Percentiles rank a stretch among this genome's conserved stretches.
Conservation (phyloP, 2,329 filamentous ascomycete genomes). For the Epichloe sibirici region DNA sequence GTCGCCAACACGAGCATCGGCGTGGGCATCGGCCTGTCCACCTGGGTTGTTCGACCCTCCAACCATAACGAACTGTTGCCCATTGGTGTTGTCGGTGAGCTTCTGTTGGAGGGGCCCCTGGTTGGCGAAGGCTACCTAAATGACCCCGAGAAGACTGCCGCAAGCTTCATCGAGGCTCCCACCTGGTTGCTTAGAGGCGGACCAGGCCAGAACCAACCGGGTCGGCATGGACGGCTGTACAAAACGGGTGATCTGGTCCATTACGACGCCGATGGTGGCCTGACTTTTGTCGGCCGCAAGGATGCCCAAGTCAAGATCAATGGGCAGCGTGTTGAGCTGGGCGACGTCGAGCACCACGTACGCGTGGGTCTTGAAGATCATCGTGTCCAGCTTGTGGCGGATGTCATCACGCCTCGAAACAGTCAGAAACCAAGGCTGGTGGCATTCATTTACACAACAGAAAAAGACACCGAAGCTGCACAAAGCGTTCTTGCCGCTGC, state of each 20-base stretch:
- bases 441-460: not conserved
- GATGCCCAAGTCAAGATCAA: conserved; percentile 43
- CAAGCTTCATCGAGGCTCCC: conserved; percentile 29
- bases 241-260: conserved; percentile 34
- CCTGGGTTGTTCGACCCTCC: conserved; percentile 2
- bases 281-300: conserved; percentile 35
- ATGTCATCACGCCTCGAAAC: too few species aligned
- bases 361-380: not conserved
- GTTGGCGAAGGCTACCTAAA: conserved; percentile 38
- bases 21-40: not conserved
- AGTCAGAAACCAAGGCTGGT: not conserved
- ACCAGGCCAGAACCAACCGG: conserved; percentile 4
- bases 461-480: too few species aligned
- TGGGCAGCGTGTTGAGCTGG: conserved; percentile 39
- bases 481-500: not conserved
- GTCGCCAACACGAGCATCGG: conserved; percentile 1
- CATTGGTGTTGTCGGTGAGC: conserved; percentile 22
- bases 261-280: conserved; percentile 20
- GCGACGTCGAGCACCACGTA: conserved; percentile 11
- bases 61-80: conserved; percentile 12
- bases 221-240: conserved; percentile 18
- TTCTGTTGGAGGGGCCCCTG: conserved; percentile 29
- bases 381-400: too few species aligned
- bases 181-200: conserved; percentile 12
- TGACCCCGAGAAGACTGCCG: conserved; percentile 31